These are phyloP conservation scores for Mortierella hygrophila DNA, from an alignment of 192 early-diverging fungal species.

Conservation along the genomic window DNA sequence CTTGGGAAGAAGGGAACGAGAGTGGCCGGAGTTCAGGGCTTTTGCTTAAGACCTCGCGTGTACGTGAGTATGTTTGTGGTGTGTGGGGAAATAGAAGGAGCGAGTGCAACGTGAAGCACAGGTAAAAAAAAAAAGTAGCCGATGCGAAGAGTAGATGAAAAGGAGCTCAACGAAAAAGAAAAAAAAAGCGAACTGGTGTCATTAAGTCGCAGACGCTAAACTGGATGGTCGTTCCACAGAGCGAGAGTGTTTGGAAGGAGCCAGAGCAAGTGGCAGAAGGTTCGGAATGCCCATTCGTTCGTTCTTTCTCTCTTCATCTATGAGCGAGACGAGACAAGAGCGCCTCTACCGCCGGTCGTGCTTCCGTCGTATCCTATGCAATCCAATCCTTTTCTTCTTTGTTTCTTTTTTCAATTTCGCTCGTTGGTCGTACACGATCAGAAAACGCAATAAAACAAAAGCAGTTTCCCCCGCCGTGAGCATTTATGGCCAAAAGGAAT, in stretches of 20 bases:
- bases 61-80: neutral
- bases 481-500: neutral
- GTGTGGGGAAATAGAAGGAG: neutral
- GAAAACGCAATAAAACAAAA: neutral
- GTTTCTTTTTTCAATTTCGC: neutral
- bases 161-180: constrained; percentile 17
- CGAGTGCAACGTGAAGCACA: neutral
- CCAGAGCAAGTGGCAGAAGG: constrained; percentile 5
- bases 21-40: neutral
- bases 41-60: neutral
- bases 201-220: neutral
- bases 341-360: neutral
- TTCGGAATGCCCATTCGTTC: neutral
- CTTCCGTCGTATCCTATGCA: no score
- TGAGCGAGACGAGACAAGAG: neutral
- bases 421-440: constrained; percentile 1
- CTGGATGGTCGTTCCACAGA: neutral
- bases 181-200: constrained; percentile 16
- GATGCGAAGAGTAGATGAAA: neutral
- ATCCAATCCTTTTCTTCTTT: no score
- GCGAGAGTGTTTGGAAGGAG: neutral
- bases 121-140: neutral
- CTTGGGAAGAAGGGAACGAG: neutral
- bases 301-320: neutral
- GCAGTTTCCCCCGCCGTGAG: neutral